A percentile compares a stretch with the other conserved stretches of the same genome.
Evolutionary conservation across 768 basidiomycete species (phyloP).

Genomic region (Lactarius hengduanensis): DNA sequence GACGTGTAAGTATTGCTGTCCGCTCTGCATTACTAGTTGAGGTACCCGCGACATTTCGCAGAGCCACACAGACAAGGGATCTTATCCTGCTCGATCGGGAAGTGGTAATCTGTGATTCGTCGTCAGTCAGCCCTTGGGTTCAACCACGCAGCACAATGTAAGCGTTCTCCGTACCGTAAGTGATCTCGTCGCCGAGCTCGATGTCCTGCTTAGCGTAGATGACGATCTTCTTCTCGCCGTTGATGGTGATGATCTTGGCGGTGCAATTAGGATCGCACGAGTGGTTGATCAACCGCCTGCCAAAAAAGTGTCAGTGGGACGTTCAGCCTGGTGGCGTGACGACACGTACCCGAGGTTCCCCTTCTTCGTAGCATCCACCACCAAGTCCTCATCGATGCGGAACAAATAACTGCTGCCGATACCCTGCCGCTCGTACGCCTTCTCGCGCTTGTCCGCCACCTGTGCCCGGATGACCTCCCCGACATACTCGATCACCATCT

Average conservation of each 20-base stretch:
- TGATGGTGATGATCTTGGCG: slow-evolving; percentile 89
- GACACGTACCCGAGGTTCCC: slow-evolving; percentile 90
- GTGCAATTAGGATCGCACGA: slow-evolving; percentile 95
- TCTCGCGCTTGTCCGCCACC: slow-evolving; percentile 96
- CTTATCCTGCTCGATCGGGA: slow-evolving; percentile 98
- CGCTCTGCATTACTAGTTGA: slow-evolving; percentile 77
- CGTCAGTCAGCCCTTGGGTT: slow-evolving; percentile 13
- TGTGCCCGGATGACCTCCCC: slow-evolving; percentile 95
- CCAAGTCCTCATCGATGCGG: slow-evolving; percentile 95
- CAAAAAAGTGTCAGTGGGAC: not conserved
- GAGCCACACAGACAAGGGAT: slow-evolving; percentile 92
- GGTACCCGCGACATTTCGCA: slow-evolving; percentile 87
- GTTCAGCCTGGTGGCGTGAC: not conserved
- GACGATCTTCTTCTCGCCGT: slow-evolving; percentile 95
- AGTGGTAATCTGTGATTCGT: slow-evolving; percentile 81
- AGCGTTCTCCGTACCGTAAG: slow-evolving; percentile 72
- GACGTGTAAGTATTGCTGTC: slow-evolving; percentile 25
- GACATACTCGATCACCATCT: slow-evolving; percentile 99
- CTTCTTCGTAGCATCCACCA: slow-evolving; percentile 99
- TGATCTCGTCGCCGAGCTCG: slow-evolving; percentile 96
- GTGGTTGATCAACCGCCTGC: slow-evolving; percentile 95
- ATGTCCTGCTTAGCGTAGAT: slow-evolving; percentile 98
- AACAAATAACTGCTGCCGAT: slow-evolving; percentile 98
- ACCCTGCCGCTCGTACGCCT: slow-evolving; percentile 93
- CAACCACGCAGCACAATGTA: not conserved